phyloP scores from a whole-genome alignment of 805 yeast genomes.

The Yarrowia porcina region DNA sequence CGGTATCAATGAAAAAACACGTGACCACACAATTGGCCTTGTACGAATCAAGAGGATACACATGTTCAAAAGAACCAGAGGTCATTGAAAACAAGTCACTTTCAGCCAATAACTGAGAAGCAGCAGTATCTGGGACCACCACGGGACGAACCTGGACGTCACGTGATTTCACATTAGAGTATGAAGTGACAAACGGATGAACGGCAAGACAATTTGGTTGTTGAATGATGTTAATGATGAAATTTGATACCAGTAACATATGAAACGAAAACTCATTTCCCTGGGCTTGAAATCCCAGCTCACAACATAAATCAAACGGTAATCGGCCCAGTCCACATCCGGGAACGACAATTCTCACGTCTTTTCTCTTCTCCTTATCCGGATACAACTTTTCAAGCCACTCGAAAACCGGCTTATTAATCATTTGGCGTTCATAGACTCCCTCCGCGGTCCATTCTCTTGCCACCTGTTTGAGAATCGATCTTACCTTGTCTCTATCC shows the following conservation, averaged over 20 bases:
- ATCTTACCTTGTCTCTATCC: conserved; percentile 57
- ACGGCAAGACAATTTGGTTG: conserved; percentile 29
- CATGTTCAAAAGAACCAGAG: conserved; percentile 68
- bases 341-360: conserved; percentile 58
- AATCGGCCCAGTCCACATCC: conserved; percentile 88
- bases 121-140: conserved; percentile 39
- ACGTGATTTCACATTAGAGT: conserved; percentile 57
- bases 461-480: conserved; percentile 60
- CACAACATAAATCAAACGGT: conserved; percentile 58
- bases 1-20: conserved; percentile 86
- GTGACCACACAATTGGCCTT: conserved; percentile 44
- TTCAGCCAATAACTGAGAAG: conserved; percentile 26
- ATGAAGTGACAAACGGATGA: conserved; percentile 53
- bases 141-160: conserved; percentile 54
- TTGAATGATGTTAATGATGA: conserved; percentile 33
- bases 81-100: conserved; percentile 55
- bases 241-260: conserved; percentile 61
- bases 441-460: conserved; percentile 75
- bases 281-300: conserved; percentile 50
- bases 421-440: conserved; percentile 52
- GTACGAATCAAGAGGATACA: conserved; percentile 42
- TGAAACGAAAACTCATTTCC: conserved; percentile 78
- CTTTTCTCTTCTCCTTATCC: conserved; percentile 32
- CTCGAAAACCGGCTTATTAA: conserved; percentile 49
- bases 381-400: conserved; percentile 44